Evolutionary conservation across 2,329 filamentous ascomycete genomes (phyloP), one percentile per base, ranked within the genome.

Genomic region (Cyphellophora europaea): DNA sequence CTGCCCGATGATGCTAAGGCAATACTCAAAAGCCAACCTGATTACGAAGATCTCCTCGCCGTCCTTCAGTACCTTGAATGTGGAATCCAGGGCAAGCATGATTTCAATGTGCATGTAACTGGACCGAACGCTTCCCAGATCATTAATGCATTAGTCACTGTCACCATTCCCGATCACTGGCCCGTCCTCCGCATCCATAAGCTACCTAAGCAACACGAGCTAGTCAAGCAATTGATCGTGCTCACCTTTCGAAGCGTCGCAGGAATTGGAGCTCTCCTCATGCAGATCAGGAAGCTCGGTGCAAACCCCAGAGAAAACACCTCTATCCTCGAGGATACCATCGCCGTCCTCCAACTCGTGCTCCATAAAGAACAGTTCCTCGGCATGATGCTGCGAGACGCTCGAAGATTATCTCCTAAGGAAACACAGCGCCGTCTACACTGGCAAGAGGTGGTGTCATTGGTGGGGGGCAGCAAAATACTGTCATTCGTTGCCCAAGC

Each of bases 121-220:
- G 72, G 72, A 19, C 78, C 88, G 2, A 62, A 75, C 41, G 74
- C 77, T 37, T 77, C 85, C 13, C 82, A 87, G 48, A 74, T 95
- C 19, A 66, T 89, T 34, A 79, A 87, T 51, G 63, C 74, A 3
- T 62, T 98, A 21, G 76, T 93, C 39, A 78, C 72, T 11, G 74
- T 78, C 19, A 87, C 82, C 16, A 65, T 86, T 5, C 82, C 84
- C 2, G 83, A 88, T 52, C 93, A 89, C 58, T 96, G 91, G 89
- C n/a, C 33, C 13, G 33, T 35, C 30, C 31, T 44, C 21, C 32
- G 32, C 12, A 18, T 21, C 14, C n/a, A 23, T 10, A 33, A 27
- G 8, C 33, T 49, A 11, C 32, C 37, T 2, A 30, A 34, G n/a
- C 12, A 27, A 11, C 29, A 45, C n/a, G 48, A 38, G 32, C 47